phyloP scores from a whole-genome alignment of 345 rosid species.

The Citrus sp. region DNA sequence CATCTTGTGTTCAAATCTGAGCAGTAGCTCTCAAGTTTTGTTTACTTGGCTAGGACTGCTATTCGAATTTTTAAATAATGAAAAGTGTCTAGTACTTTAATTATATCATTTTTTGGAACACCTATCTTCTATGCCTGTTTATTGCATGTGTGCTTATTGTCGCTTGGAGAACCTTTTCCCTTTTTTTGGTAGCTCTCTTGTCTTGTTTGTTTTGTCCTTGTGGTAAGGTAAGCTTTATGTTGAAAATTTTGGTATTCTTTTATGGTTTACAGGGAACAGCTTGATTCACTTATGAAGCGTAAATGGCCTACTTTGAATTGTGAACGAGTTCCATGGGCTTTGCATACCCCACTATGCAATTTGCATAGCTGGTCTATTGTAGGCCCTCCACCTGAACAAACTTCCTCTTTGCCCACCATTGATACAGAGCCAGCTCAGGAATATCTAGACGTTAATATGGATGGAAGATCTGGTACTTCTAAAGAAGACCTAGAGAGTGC shows the following conservation, averaged over 20 bases:
- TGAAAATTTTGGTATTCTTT: slow-evolving; percentile 42
- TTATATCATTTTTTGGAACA: not conserved
- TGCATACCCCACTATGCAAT: slow-evolving; percentile 63
- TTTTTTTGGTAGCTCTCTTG: not conserved
- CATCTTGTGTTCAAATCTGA: slow-evolving; percentile 19
- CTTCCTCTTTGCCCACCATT: slow-evolving; percentile 35
- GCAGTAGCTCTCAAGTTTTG: slow-evolving; percentile 15
- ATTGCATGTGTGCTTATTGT: slow-evolving; percentile 9
- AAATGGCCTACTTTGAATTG: slow-evolving; percentile 67
- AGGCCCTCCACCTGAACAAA: slow-evolving; percentile 39
- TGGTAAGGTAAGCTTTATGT: slow-evolving; percentile 19
- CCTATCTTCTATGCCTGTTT: slow-evolving; percentile 6
- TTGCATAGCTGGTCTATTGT: slow-evolving; percentile 65
- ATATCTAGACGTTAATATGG: slow-evolving; percentile 50
- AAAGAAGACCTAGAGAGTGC: slow-evolving; percentile 62
- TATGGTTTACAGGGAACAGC: slow-evolving; percentile 92
- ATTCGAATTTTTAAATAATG: slow-evolving; percentile 16
- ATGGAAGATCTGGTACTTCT: slow-evolving; percentile 50
- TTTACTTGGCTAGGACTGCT: slow-evolving; percentile 21
- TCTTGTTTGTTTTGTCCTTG: slow-evolving; percentile 25
- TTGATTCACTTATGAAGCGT: slow-evolving; percentile 72
- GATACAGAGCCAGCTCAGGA: slow-evolving; percentile 49
- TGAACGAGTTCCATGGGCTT: slow-evolving; percentile 75
- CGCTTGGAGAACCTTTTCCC: slow-evolving; percentile 6
- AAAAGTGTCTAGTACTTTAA: slow-evolving; percentile 8